These are phyloP conservation scores for Geotrichum carabidarum DNA, from an alignment of 1,139 yeast species.

Conservation along the genomic window DNA sequence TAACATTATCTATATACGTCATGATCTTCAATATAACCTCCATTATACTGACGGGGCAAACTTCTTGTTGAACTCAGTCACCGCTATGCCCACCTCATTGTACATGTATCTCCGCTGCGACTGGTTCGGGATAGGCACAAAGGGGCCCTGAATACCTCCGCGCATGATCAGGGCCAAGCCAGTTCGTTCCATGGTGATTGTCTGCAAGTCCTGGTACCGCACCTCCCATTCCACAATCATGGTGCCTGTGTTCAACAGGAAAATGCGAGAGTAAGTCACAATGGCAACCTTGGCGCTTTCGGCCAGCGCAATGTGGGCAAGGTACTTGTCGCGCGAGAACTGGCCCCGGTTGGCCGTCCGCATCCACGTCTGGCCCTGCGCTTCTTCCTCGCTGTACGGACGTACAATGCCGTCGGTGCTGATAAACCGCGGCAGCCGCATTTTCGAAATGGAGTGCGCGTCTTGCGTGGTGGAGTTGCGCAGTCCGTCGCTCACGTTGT, in stretches of 20 bases:
- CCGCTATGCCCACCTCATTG: slow-evolving; percentile 73
- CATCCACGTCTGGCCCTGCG: slow-evolving; percentile 92
- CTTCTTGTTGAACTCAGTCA: slow-evolving; percentile 56
- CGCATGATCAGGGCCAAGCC: slow-evolving; percentile 69
- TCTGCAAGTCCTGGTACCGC: slow-evolving; percentile 52
- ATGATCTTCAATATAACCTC: too few relatives aligned
- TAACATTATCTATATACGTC: too few relatives aligned
- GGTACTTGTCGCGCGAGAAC: slow-evolving; percentile 62
- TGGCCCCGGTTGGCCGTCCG: slow-evolving; percentile 76
- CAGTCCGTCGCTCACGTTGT: slow-evolving; percentile 89
- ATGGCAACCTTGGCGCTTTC: slow-evolving; percentile 69
- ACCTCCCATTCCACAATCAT: slow-evolving; percentile 63
- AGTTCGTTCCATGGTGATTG: slow-evolving; percentile 70
- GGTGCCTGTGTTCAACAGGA: slow-evolving; percentile 59
- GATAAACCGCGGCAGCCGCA: slow-evolving; percentile 74
- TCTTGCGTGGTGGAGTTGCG: slow-evolving; percentile 89
- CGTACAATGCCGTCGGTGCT: slow-evolving; percentile 63
- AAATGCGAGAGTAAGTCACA: slow-evolving; percentile 65
- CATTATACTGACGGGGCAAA: neutral
- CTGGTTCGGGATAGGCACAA: slow-evolving; percentile 73
- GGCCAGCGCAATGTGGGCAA: slow-evolving; percentile 77
- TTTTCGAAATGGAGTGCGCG: slow-evolving; percentile 68
- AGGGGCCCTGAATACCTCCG: slow-evolving; percentile 57
- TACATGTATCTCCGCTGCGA: slow-evolving; percentile 62
- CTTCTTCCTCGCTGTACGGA: slow-evolving; percentile 71